A percentile compares a stretch with the other conserved stretches of the same genome.
Conservation (phyloP, 2,329 filamentous ascomycete genomes). For the Talaromyces marneffei region DNA sequence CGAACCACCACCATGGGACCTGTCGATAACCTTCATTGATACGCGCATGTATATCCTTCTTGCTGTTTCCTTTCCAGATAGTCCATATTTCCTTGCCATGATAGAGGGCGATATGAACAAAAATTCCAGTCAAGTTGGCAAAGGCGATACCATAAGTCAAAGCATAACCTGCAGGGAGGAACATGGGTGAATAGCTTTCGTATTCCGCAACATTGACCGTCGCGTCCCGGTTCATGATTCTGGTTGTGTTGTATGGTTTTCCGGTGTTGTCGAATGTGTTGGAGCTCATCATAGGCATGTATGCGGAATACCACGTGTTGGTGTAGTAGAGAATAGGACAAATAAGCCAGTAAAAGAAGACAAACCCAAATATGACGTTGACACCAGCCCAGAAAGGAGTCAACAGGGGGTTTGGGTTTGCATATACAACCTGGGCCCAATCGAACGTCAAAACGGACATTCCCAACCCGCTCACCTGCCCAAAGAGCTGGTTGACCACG, state of each 20-base stretch:
- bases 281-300: slow-evolving; percentile 57
- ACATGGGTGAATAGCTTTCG: slow-evolving; percentile 60
- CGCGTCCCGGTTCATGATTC: slow-evolving; percentile 54
- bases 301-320: slow-evolving; percentile 53
- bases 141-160: slow-evolving; percentile 57
- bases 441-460: slow-evolving; percentile 68
- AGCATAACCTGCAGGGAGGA: slow-evolving; percentile 55
- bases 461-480: slow-evolving; percentile 61
- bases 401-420: slow-evolving; percentile 61
- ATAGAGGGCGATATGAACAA: slow-evolving; percentile 34
- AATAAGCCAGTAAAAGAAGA: slow-evolving; percentile 41
- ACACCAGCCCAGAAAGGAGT: slow-evolving; percentile 51
- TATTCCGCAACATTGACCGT: slow-evolving; percentile 57
- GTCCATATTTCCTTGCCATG: slow-evolving; percentile 33
- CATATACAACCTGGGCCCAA: slow-evolving; percentile 63
- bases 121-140: slow-evolving; percentile 58
- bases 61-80: slow-evolving; percentile 29
- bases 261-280: slow-evolving; percentile 62
- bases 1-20: slow-evolving; percentile 46
- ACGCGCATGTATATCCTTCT: slow-evolving; percentile 40
- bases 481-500: slow-evolving; percentile 67
- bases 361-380: slow-evolving; percentile 42
- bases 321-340: slow-evolving; percentile 44
- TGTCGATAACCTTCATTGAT: slow-evolving; percentile 38
- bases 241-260: slow-evolving; percentile 52